These are phyloP conservation scores for Nicotiana otophora DNA, from an alignment of 257 asterid species.

Conservation along the genomic window DNA sequence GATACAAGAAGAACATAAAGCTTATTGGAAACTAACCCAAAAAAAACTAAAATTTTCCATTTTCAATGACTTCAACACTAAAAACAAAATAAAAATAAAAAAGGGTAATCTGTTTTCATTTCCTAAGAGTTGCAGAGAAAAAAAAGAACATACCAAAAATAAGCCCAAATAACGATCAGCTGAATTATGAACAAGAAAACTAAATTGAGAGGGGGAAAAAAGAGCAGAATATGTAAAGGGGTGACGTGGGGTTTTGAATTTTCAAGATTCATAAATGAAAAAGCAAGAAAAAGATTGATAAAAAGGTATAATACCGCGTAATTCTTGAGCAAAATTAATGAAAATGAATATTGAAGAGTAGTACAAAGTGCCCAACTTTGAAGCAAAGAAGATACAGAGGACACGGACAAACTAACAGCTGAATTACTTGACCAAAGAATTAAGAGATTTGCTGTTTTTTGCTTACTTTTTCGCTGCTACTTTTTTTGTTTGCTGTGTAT, in stretches of 20 bases:
- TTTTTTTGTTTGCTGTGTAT: neutral
- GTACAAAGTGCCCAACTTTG: neutral
- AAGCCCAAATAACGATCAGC: neutral
- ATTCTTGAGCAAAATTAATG: neutral
- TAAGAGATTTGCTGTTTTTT: neutral
- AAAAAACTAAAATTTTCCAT: neutral
- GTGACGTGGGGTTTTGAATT: neutral
- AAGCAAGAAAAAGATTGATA: neutral
- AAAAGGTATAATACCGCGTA: neutral
- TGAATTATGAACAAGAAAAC: neutral
- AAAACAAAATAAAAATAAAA: neutral
- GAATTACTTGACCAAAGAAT: constrained; percentile 8
- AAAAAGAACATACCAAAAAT: neutral
- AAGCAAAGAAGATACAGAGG: neutral
- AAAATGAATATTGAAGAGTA: no score
- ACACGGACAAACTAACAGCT: neutral
- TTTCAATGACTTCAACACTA: neutral
- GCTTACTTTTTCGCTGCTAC: neutral
- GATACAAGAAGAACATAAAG: neutral
- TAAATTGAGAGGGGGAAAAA: neutral
- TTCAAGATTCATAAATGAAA: constrained; percentile 10
- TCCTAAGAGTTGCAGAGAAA: neutral
- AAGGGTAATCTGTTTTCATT: neutral
- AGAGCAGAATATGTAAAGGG: neutral
- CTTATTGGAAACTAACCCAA: neutral